These are phyloP conservation scores for Candida jianshihensis DNA, from an alignment of 805 yeast species.

Conservation along the genomic window DNA sequence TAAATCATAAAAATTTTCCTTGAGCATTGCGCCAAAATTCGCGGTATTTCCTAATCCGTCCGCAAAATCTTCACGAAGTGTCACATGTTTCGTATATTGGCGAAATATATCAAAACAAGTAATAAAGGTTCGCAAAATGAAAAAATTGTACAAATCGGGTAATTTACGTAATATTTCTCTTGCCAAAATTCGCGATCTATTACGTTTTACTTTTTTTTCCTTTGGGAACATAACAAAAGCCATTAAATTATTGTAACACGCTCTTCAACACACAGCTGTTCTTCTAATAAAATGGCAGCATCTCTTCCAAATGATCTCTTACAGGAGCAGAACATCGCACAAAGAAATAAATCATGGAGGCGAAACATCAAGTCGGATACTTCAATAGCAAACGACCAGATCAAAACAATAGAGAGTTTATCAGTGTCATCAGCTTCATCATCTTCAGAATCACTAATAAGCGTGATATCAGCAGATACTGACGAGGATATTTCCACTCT, in stretches of 20 bases:
- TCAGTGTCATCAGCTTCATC: background rate
- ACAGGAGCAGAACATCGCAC: background rate
- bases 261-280: slow-evolving; percentile 1
- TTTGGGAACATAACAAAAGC: slow-evolving; percentile 1
- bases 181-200: background rate
- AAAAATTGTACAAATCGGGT: slow-evolving; percentile 3
- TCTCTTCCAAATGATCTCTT: background rate
- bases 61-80: background rate
- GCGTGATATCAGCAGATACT: background rate
- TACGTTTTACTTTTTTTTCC: background rate
- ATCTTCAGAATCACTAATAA: background rate
- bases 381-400: background rate
- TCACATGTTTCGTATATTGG: slow-evolving; percentile 1
- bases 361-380: background rate
- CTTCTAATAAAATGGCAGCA: background rate
- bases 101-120: background rate
- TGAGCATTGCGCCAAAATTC: background rate
- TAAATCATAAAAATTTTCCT: slow-evolving; percentile 1
- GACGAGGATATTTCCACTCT: background rate
- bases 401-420: too few species aligned
- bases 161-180: slow-evolving; percentile 1
- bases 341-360: background rate
- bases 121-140: background rate
- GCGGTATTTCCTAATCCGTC: background rate
- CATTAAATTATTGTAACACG: background rate